Conservation (phyloP, 257 asterid genomes). For the Verbena officinalis region DNA sequence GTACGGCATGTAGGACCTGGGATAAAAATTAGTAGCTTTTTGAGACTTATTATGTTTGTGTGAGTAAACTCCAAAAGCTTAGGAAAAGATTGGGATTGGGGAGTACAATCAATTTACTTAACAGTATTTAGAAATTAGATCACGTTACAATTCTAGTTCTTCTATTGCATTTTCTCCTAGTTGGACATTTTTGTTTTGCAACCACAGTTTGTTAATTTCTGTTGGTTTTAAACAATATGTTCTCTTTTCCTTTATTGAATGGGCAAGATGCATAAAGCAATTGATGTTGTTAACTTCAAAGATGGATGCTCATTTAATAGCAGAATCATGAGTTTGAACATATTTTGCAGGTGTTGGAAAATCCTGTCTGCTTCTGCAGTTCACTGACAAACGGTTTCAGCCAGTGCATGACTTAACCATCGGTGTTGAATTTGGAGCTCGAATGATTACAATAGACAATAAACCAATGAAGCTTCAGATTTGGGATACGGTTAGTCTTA, state of each 20-base stretch:
- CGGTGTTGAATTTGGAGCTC: slow-evolving; percentile 78
- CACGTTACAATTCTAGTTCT: background rate
- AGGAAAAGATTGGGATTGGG: background rate
- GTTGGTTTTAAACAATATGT: background rate
- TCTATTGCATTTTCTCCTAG: slow-evolving; percentile 6
- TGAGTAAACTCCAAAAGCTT: background rate
- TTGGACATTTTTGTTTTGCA: background rate
- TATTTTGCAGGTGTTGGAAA: slow-evolving; percentile 74
- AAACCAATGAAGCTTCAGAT: slow-evolving; percentile 77
- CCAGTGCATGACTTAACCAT: slow-evolving; percentile 86
- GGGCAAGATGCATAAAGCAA: background rate
- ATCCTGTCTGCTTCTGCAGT: slow-evolving; percentile 83
- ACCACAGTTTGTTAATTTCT: background rate
- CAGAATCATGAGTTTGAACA: slow-evolving; percentile 6
- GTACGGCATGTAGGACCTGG: background rate
- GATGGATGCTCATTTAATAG: slow-evolving; percentile 7
- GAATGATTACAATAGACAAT: slow-evolving; percentile 71
- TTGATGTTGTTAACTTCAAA: slow-evolving; percentile 1
- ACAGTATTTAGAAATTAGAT: background rate
- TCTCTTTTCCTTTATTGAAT: background rate
- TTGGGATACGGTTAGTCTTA: slow-evolving; percentile 78
- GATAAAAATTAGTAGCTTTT: background rate
- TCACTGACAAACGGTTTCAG: slow-evolving; percentile 81
- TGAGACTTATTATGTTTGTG: background rate
- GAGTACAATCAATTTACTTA: background rate